A percentile compares a stretch with the other conserved stretches of the same genome.
These are phyloP conservation scores for Phytophthora tubulina DNA, from an alignment of 352 stramenopile species.

Conservation along the genomic window DNA sequence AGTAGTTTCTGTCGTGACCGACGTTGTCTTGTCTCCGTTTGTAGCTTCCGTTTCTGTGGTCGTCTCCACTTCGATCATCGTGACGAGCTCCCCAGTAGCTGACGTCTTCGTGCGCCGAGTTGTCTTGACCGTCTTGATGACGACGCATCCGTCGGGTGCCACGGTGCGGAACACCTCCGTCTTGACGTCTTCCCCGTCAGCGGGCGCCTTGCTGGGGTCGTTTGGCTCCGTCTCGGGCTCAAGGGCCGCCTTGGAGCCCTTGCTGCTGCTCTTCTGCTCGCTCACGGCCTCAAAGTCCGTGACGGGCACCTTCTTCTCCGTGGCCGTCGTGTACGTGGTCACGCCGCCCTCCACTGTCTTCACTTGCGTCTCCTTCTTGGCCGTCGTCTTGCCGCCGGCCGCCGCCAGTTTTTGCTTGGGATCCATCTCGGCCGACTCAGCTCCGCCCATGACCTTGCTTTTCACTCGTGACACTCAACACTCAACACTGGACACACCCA, in stretches of 20 bases:
- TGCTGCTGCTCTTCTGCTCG: constrained; percentile 28
- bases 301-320: constrained; percentile 16
- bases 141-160: constrained; percentile 19
- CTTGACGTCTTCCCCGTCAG: constrained; percentile 22
- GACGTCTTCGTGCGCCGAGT: constrained; percentile 14
- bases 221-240: constrained; percentile 38
- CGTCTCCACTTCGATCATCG: constrained; percentile 26
- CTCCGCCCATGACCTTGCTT: constrained; percentile 34
- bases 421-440: constrained; percentile 39
- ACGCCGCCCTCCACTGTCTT: constrained; percentile 35
- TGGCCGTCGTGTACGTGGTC: constrained; percentile 37
- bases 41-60: constrained; percentile 27
- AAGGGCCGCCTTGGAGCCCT: constrained; percentile 5
- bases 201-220: constrained; percentile 20
- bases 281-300: constrained; percentile 41
- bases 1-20: constrained; percentile 25
- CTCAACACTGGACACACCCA: constrained; percentile 34
- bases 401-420: constrained; percentile 25
- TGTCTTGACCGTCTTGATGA: constrained; percentile 34
- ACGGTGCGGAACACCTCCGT: constrained; percentile 32
- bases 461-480: constrained; percentile 23
- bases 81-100: constrained; percentile 14
- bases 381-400: constrained; percentile 18
- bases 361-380: constrained; percentile 15
- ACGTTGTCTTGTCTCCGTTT: constrained; percentile 30